phyloP scores from a whole-genome alignment of 768 basidiomycete species.

The Hysterangium stoloniferum region DNA sequence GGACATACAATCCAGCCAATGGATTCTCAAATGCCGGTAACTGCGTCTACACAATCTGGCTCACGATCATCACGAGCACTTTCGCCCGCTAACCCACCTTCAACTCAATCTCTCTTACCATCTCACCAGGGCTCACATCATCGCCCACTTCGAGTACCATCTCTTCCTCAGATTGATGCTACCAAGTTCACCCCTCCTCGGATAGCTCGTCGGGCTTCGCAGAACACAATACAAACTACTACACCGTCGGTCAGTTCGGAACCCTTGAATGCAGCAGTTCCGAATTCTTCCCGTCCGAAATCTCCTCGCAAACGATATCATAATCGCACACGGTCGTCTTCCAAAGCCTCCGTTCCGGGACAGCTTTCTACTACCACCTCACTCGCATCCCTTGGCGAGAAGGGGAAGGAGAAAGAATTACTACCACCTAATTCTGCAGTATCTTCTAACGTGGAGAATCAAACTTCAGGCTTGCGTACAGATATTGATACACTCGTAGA shows the following conservation, averaged over 20 bases:
- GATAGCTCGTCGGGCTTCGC: not conserved
- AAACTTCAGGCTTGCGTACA: constrained; percentile 42
- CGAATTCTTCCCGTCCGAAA: not conserved
- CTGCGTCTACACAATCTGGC: not conserved
- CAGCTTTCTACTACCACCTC: constrained; percentile 34
- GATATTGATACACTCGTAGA: constrained; percentile 75
- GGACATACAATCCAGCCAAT: not conserved
- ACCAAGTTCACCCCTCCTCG: not conserved
- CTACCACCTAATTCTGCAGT: not conserved
- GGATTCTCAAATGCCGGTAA: not conserved
- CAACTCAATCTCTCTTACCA: not conserved
- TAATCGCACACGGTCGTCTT: constrained; percentile 4
- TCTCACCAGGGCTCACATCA: constrained; percentile 1
- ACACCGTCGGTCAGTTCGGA: constrained; percentile 32
- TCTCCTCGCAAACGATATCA: not conserved
- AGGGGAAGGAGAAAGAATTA: not conserved
- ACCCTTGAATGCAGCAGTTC: not conserved
- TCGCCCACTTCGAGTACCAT: not conserved
- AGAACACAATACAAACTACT: constrained; percentile 8
- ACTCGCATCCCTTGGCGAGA: not conserved
- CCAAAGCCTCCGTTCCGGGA: constrained; percentile 24
- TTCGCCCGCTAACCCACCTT: not conserved
- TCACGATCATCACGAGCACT: not conserved
- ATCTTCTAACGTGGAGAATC: constrained; percentile 20
- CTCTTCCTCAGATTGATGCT: not conserved